Evolutionary conservation across 139 green algal genomes (phyloP).

Genomic region (Deuterostichococcus epilithicus): DNA sequence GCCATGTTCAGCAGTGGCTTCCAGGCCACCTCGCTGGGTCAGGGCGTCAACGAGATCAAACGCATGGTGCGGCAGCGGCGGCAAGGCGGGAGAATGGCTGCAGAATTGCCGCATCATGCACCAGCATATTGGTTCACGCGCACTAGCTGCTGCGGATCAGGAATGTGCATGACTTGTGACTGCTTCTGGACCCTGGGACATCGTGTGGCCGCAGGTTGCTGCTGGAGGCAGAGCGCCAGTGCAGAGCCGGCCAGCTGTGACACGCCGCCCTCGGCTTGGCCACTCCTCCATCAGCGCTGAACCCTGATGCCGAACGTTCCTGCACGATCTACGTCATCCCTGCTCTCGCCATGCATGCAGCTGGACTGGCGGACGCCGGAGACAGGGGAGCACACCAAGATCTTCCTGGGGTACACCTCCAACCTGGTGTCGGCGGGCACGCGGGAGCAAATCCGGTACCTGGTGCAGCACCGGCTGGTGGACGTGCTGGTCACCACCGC

Average conservation of each 20-base stretch:
- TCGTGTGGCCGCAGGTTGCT: too few relatives aligned
- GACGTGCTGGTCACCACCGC: conserved; percentile 95
- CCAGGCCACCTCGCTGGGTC: conserved; percentile 84
- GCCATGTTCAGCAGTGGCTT: conserved; percentile 79
- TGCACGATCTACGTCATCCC: too few relatives aligned
- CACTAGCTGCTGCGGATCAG: too few relatives aligned
- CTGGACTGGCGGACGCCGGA: conserved; percentile 73
- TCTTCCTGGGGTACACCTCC: conserved; percentile 96
- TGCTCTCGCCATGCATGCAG: conserved; percentile 31
- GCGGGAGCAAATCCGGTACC: conserved; percentile 82
- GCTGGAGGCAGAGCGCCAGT: too few relatives aligned
- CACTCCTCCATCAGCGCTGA: too few relatives aligned
- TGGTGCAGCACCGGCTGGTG: conserved; percentile 87
- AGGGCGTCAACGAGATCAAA: conserved; percentile 89
- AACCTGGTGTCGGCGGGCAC: conserved; percentile 92
- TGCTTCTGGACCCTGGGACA: too few relatives aligned
- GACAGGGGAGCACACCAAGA: conserved; percentile 50
- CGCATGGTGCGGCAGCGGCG: conserved; percentile 89
- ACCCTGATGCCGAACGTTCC: neutral
- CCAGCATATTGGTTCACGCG: too few relatives aligned
- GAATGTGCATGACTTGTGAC: too few relatives aligned
- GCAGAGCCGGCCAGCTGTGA: too few relatives aligned
- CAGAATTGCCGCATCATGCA: too few relatives aligned
- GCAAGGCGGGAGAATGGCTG: too few relatives aligned
- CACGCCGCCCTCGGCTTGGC: too few relatives aligned